Evolutionary conservation across 148 eudicot genomes (phyloP).

Genomic region (Dysphania ambrosioides): DNA sequence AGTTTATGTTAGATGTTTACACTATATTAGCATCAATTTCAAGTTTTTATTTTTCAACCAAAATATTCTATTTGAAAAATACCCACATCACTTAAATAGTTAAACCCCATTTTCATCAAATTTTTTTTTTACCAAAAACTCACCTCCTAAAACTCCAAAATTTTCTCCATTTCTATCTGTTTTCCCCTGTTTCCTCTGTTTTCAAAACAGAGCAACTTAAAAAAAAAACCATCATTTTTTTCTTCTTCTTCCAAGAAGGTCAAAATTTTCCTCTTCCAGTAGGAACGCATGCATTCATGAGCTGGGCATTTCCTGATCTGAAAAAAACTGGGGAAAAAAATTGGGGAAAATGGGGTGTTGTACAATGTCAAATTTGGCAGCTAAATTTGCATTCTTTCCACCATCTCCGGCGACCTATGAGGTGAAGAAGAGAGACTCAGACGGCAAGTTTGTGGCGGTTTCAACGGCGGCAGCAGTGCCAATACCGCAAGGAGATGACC

Average conservation of each 20-base stretch:
- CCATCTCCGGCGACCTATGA: slow-evolving; percentile 85
- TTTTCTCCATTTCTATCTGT: too few relatives aligned
- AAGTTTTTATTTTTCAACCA: too few relatives aligned
- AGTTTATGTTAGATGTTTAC: neutral
- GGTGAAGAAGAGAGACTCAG: slow-evolving; percentile 53
- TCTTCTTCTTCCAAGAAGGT: too few relatives aligned
- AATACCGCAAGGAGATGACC: slow-evolving; percentile 55
- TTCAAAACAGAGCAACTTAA: neutral
- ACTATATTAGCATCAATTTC: too few relatives aligned
- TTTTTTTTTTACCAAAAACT: slow-evolving; percentile 7
- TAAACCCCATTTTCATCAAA: slow-evolving; percentile 7
- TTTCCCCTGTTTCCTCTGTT: too few relatives aligned
- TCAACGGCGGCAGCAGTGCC: slow-evolving; percentile 50
- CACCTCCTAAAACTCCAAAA: neutral
- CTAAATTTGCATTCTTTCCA: slow-evolving; percentile 93
- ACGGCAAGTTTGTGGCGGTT: slow-evolving; percentile 61
- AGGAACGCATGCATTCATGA: slow-evolving; percentile 63
- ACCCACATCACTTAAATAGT: slow-evolving; percentile 15
- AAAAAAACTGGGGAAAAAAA: slow-evolving; percentile 3
- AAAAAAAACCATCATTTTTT: neutral
- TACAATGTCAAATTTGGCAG: slow-evolving; percentile 67
- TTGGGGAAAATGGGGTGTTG: slow-evolving; percentile 89
- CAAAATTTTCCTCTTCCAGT: slow-evolving; percentile 2
- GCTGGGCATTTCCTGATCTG: slow-evolving; percentile 26
- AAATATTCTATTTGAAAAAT: slow-evolving; percentile 19